These are phyloP conservation scores for Trichoderma endophyticum DNA, from an alignment of 2,329 filamentous ascomycete genomes.

Conservation along the genomic window DNA sequence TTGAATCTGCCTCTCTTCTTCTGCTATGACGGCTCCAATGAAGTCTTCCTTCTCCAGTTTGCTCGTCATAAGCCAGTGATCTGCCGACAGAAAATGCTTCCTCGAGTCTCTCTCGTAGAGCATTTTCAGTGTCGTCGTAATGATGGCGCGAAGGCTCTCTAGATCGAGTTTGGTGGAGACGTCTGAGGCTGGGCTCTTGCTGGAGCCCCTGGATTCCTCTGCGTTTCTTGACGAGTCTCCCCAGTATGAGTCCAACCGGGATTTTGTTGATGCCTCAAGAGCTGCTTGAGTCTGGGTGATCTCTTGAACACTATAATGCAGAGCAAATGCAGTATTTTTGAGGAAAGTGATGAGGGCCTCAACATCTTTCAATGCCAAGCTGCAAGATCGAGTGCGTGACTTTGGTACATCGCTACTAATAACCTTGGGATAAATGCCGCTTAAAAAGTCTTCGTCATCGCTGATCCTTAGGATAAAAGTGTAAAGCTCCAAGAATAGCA, in stretches of 20 bases:
- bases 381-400: conserved; percentile 57
- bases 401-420: conserved; percentile 39
- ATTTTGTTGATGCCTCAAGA: conserved; percentile 24
- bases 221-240: neutral
- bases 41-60: conserved; percentile 88
- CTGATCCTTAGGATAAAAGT: conserved; percentile 89
- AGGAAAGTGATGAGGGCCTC: conserved; percentile 75
- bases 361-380: conserved; percentile 68
- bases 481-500: conserved; percentile 92
- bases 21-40: conserved; percentile 77
- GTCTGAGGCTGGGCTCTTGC: neutral
- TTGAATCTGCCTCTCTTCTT: conserved; percentile 77
- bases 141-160: conserved; percentile 72
- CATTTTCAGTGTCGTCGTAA: conserved; percentile 78
- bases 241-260: conserved; percentile 32
- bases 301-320: conserved; percentile 80
- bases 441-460: conserved; percentile 94
- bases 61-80: conserved; percentile 90
- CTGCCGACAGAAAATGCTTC: conserved; percentile 74
- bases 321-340: conserved; percentile 83
- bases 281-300: conserved; percentile 35
- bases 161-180: conserved; percentile 54
- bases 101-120: conserved; percentile 92
- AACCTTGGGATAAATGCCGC: conserved; percentile 45
- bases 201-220: neutral